Evolutionary conservation across 2,329 filamentous ascomycete species (phyloP).

Genomic region (Lachnellula hyalina): DNA sequence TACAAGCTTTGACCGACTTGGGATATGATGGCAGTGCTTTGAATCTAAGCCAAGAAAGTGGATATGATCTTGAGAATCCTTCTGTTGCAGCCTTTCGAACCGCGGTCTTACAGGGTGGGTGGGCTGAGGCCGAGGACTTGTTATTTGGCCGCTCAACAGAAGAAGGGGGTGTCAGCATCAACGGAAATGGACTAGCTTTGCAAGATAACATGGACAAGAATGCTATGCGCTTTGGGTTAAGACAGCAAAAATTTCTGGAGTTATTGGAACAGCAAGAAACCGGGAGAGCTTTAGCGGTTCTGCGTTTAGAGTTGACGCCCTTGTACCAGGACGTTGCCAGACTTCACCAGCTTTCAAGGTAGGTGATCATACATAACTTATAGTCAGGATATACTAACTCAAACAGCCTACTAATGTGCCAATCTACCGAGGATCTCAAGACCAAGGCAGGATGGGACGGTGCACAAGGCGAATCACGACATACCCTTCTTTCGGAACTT

Average conservation of each 20-base stretch:
- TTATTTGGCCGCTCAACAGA: slow-evolving; percentile 52
- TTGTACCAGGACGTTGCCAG: slow-evolving; percentile 72
- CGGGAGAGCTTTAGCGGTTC: slow-evolving; percentile 68
- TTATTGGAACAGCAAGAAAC: slow-evolving; percentile 74
- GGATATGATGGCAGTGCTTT: slow-evolving; percentile 77
- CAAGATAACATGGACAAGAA: slow-evolving; percentile 69
- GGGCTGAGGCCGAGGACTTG: slow-evolving; percentile 79
- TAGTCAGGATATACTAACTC: not conserved
- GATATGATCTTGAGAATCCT: slow-evolving; percentile 78
- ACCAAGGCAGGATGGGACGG: slow-evolving; percentile 80
- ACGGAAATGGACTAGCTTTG: slow-evolving; percentile 62
- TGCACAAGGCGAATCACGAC: slow-evolving; percentile 67
- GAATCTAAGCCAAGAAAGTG: slow-evolving; percentile 73
- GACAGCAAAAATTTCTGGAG: slow-evolving; percentile 94
- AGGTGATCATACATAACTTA: slow-evolving; percentile 16
- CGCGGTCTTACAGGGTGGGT: slow-evolving; percentile 74
- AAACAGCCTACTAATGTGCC: slow-evolving; percentile 78
- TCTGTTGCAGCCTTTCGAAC: slow-evolving; percentile 80
- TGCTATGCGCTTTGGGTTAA: slow-evolving; percentile 79
- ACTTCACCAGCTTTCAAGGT: slow-evolving; percentile 77
- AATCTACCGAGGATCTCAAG: slow-evolving; percentile 69
- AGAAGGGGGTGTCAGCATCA: slow-evolving; percentile 39
- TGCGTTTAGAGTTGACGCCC: slow-evolving; percentile 82
- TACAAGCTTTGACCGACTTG: slow-evolving; percentile 84
- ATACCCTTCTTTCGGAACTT: slow-evolving; percentile 69